Evolutionary conservation across 129 eudicot genomes (phyloP), one percentile per base, ranked within the genome.

Genomic region (Centrapalus pauciflorus): DNA sequence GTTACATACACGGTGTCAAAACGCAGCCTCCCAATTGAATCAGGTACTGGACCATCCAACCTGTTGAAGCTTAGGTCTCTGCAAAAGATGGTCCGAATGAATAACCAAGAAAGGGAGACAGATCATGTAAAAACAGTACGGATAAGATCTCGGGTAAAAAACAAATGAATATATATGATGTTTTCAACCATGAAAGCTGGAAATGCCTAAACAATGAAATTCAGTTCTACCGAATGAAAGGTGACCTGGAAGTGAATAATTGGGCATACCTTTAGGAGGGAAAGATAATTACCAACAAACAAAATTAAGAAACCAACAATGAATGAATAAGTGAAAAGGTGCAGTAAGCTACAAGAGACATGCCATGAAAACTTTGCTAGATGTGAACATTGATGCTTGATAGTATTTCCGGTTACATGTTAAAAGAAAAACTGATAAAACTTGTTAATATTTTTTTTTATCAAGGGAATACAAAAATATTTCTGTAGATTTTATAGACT

Each of bases 41-140:
- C 67, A 4, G 88, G 90, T 55, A 90, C 76, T 62, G 27, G 67
- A 37, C 95, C 97, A 61, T 41, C 74, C 81, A 90, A 69, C 83
- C 64, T 79, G 82, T 90, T 90, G 81, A 78, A 83, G 74, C 95
- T 90, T 65, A 90, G 79, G 79, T 90, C 97, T 45, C 97, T 90
- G 85, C 77, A 78, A 50, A 35, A 69, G 12, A 65, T 12, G 60
- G 38, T 67, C 63, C 32, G 65, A 34, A 35, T 41, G 30, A 45
- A 16, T 21, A 9, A 6, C 17, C 3, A 38, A 11, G 21, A 61
- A 48, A 48, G 54, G 54, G 3, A 5, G 54, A 48, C 19, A 17
- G 54, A 1, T 17, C 54, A 48, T 48, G 25, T 48, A 4, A 48
- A 48, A 24, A n/a, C 4, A 17, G 11, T 48, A 48, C 25, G 19